These are phyloP conservation scores for Nepenthes gracilis DNA, from an alignment of 148 eudicot species.

Conservation along the genomic window DNA sequence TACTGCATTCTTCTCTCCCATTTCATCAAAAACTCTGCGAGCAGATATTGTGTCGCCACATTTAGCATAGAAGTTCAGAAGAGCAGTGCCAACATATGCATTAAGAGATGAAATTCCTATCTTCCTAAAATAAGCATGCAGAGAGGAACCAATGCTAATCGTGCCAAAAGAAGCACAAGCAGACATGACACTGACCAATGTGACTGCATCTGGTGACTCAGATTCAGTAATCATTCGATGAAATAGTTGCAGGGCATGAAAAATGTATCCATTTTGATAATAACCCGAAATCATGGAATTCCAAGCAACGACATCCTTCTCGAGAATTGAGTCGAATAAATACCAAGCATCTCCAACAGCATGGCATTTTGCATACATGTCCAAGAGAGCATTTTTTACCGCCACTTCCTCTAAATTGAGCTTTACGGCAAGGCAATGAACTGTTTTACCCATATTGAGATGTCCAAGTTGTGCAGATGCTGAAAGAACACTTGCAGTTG, in stretches of 20 bases:
- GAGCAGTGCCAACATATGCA: conserved; percentile 44
- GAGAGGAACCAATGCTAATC: conserved; percentile 43
- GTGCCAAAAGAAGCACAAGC: conserved; percentile 58
- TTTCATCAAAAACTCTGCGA: conserved; percentile 48
- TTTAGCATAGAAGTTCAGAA: conserved; percentile 73
- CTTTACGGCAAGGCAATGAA: conserved; percentile 49
- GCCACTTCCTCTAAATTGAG: conserved; percentile 38
- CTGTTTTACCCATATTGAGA: conserved; percentile 34
- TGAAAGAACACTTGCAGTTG: conserved; percentile 59
- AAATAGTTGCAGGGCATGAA: conserved; percentile 47
- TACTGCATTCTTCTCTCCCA: conserved; percentile 47
- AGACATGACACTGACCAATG: conserved; percentile 47
- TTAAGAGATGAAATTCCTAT: conserved; percentile 38
- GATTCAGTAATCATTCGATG: conserved; percentile 43
- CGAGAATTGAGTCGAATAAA: conserved; percentile 37
- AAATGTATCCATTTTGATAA: conserved; percentile 40
- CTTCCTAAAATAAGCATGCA: conserved; percentile 45
- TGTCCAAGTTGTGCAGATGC: conserved; percentile 52
- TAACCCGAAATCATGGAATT: conserved; percentile 71
- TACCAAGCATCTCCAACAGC: conserved; percentile 30
- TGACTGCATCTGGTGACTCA: conserved; percentile 44
- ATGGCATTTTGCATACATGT: conserved; percentile 73
- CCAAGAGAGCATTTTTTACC: conserved; percentile 61
- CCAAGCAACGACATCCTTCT: conserved; percentile 59
- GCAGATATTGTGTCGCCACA: conserved; percentile 62